Evolutionary conservation across 139 green algal genomes (phyloP).

Genomic region (Chlorella vulgaris): DNA sequence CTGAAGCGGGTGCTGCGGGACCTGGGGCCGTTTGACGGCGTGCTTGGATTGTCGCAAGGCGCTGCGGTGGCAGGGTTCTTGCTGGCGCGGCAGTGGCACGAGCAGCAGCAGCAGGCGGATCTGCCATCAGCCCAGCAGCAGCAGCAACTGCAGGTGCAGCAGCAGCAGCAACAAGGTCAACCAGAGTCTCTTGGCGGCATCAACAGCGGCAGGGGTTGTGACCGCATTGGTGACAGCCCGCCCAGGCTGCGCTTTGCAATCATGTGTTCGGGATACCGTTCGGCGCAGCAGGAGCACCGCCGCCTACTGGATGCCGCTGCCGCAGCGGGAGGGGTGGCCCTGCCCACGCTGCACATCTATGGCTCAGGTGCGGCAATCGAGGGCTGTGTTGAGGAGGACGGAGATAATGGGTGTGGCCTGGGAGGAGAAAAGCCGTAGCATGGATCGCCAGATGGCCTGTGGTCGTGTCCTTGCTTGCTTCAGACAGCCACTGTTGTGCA

Average conservation of each 20-base stretch:
- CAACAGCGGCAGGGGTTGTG: no score
- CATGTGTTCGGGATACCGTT: conserved; percentile 43
- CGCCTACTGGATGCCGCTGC: neutral
- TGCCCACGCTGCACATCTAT: conserved; percentile 57
- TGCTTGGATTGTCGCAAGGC: conserved; percentile 88
- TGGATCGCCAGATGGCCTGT: no score
- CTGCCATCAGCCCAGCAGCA: no score
- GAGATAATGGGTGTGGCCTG: no score
- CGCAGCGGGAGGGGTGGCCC: neutral
- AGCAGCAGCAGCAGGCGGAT: conserved; percentile 41
- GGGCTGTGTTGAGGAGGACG: neutral
- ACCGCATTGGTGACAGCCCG: no score
- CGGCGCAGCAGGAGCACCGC: conserved; percentile 14
- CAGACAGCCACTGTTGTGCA: no score
- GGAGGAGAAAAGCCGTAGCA: no score
- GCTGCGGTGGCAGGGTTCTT: conserved; percentile 54
- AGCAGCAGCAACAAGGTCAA: no score
- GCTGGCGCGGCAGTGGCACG: conserved; percentile 26
- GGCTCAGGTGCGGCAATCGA: neutral
- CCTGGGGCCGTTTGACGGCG: conserved; percentile 75
- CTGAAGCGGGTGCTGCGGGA: conserved; percentile 49
- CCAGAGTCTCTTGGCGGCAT: no score
- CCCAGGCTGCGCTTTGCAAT: conserved; percentile 38
- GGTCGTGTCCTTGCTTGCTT: no score
- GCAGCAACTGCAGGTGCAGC: neutral